phyloP scores from a whole-genome alignment of 1,284 basidiomycete genomes.

The Trametes hirsuta region DNA sequence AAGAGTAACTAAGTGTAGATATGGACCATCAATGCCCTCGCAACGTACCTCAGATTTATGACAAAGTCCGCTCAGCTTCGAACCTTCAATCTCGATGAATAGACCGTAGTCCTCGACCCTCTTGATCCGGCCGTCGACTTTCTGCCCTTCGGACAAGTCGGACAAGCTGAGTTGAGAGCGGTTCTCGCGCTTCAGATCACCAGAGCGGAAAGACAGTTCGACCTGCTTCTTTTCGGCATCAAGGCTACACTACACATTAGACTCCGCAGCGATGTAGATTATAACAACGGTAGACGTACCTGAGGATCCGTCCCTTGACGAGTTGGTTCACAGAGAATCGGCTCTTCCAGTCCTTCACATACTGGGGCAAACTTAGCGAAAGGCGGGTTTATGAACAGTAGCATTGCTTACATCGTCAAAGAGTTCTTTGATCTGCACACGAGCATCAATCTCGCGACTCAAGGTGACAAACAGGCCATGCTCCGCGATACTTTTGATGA shows the following conservation, averaged over 20 bases:
- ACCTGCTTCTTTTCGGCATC: slow-evolving; percentile 74
- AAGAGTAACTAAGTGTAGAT: neutral
- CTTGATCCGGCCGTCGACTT: slow-evolving; percentile 75
- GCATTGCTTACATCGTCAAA: slow-evolving; percentile 76
- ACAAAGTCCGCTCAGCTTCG: slow-evolving; percentile 88
- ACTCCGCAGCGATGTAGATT: neutral
- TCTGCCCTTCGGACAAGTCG: slow-evolving; percentile 76
- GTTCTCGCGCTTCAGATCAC: slow-evolving; percentile 48
- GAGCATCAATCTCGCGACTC: slow-evolving; percentile 82
- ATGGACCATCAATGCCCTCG: neutral
- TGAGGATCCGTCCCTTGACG: slow-evolving; percentile 84
- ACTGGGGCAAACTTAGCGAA: slow-evolving; percentile 49
- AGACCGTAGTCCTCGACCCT: slow-evolving; percentile 88
- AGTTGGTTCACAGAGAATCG: slow-evolving; percentile 83
- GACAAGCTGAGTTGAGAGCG: slow-evolving; percentile 48
- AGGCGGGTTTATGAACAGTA: neutral
- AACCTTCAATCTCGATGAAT: slow-evolving; percentile 87
- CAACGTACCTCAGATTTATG: slow-evolving; percentile 85
- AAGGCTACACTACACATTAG: slow-evolving; percentile 47
- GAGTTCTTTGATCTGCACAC: slow-evolving; percentile 93
- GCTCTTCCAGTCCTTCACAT: slow-evolving; percentile 93
- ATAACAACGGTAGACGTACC: slow-evolving; percentile 43
- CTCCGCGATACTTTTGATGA: slow-evolving; percentile 87
- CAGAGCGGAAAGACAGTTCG: slow-evolving; percentile 85
- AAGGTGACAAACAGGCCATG: slow-evolving; percentile 92